Conservation (phyloP, 768 basidiomycete genomes). For the Phanerodontia chrysosporium region DNA sequence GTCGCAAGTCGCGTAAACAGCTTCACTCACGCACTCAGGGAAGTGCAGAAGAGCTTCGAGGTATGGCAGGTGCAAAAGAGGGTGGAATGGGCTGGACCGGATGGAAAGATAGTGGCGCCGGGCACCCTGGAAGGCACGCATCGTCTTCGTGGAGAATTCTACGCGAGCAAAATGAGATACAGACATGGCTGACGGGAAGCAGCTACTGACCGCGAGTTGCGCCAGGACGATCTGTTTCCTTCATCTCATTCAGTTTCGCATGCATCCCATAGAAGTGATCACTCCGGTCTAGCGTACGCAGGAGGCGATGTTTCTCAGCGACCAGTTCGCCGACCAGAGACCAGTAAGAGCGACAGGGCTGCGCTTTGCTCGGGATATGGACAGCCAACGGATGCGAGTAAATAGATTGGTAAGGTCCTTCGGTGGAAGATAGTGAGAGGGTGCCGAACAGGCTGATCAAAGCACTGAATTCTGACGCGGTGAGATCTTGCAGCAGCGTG, state of each 20-base stretch:
- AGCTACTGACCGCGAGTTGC: neutral
- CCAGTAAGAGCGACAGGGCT: slow-evolving; percentile 40
- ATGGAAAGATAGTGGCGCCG: slow-evolving; percentile 38
- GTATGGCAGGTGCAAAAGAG: slow-evolving; percentile 46
- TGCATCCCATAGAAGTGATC: slow-evolving; percentile 65
- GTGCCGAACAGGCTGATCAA: slow-evolving; percentile 49
- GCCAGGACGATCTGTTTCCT: neutral
- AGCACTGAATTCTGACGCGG: slow-evolving; percentile 32
- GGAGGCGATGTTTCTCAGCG: slow-evolving; percentile 38
- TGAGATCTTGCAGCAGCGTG: slow-evolving; percentile 31
- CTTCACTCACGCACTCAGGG: slow-evolving; percentile 23
- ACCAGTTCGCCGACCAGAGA: slow-evolving; percentile 41
- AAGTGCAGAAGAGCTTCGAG: slow-evolving; percentile 36
- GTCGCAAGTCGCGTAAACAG: neutral
- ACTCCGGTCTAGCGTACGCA: slow-evolving; percentile 28
- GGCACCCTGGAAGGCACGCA: slow-evolving; percentile 19
- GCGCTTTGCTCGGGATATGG: slow-evolving; percentile 18
- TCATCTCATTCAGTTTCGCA: slow-evolving; percentile 32
- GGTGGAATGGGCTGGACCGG: slow-evolving; percentile 31
- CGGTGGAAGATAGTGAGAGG: slow-evolving; percentile 34
- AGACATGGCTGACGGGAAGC: neutral
- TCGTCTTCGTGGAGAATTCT: neutral
- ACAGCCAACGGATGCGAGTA: slow-evolving; percentile 28
- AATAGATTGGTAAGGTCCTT: slow-evolving; percentile 22
- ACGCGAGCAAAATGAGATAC: neutral